phyloP scores from a whole-genome alignment of 2,329 filamentous ascomycete species.

The Colletotrichum melonis region DNA sequence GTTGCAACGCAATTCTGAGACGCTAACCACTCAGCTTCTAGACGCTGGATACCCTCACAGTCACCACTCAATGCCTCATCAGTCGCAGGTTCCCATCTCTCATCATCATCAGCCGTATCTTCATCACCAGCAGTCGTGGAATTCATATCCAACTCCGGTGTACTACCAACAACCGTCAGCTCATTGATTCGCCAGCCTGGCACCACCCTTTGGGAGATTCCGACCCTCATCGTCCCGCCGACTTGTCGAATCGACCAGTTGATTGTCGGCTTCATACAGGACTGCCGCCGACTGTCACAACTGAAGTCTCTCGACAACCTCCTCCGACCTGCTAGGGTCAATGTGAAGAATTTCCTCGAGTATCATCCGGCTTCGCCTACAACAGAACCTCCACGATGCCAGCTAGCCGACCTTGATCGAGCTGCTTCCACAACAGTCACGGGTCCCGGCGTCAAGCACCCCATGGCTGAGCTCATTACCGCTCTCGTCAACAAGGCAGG shows the following conservation, averaged over 20 bases:
- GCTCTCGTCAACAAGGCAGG: constrained; percentile 44
- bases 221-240: constrained; percentile 44
- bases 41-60: constrained; percentile 47
- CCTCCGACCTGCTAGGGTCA: constrained; percentile 46
- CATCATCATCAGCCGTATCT: constrained; percentile 36
- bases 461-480: constrained; percentile 44
- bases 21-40: constrained; percentile 44
- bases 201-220: constrained; percentile 45
- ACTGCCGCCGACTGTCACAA: constrained; percentile 47
- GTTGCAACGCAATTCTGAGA: constrained; percentile 39
- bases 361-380: constrained; percentile 39
- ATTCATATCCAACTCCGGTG: constrained; percentile 35
- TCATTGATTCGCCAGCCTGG: constrained; percentile 42
- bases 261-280: constrained; percentile 48
- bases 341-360: constrained; percentile 47
- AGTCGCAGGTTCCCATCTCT: constrained; percentile 33
- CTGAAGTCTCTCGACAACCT: constrained; percentile 43
- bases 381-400: constrained; percentile 25
- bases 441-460: constrained; percentile 35
- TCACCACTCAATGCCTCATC: constrained; percentile 38
- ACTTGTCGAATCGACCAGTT: constrained; percentile 48
- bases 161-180: constrained; percentile 46
- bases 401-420: constrained; percentile 35
- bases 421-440: constrained; percentile 20
- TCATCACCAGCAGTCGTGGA: constrained; percentile 38